Evolutionary conservation across 2,329 filamentous ascomycete species (phyloP), one percentile per base, ranked within the genome.

Genomic region (Coniochaeta sp.): DNA sequence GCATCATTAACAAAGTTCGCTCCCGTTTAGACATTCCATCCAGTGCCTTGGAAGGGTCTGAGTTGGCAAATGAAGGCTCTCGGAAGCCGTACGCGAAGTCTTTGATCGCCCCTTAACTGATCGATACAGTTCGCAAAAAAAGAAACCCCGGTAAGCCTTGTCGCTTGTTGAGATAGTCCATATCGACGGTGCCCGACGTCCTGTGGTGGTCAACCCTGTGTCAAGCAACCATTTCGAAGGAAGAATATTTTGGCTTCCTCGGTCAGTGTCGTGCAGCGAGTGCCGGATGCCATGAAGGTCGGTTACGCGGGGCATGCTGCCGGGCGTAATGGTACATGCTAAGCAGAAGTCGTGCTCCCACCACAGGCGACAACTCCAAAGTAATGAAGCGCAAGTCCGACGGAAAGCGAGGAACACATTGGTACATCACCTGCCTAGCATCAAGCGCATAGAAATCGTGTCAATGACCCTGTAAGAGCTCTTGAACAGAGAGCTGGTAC

Each of bases 401-500:
- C 47, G 47, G 6, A 52, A 52, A 31, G 26, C 24, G 24, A 17
- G 47, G 26, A 31, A 14, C 5, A 22, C 47, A 52, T 24, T 24
- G 17, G 47, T 6, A 28, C 17, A 17, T 31, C 6, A 17, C 16
- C 47, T 14, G 26, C 47, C 34, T 14, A 26, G 22, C 1, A 3
- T 22, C 24, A 52, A 31, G 47, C 14, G 47, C 22, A 28, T 14
- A 52, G 2, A 59, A 28, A 19, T 24, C 22, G 16, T 54, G 19
- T 38, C 58, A 33, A 31, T 17, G 34, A 16, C 31, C 33, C 33
- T 68, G 58, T 34, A 58, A 58, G 26, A 31, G 47, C 14, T 26
- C 8, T 19, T 58, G 70, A 57, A 89, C 67, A 36, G 83, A 81
- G 54, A 73, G 77, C 72, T 93, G 87, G 70, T 96, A 97, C 52